Evolutionary conservation across 768 basidiomycete species (phyloP).

Genomic region (Calocybe indica): DNA sequence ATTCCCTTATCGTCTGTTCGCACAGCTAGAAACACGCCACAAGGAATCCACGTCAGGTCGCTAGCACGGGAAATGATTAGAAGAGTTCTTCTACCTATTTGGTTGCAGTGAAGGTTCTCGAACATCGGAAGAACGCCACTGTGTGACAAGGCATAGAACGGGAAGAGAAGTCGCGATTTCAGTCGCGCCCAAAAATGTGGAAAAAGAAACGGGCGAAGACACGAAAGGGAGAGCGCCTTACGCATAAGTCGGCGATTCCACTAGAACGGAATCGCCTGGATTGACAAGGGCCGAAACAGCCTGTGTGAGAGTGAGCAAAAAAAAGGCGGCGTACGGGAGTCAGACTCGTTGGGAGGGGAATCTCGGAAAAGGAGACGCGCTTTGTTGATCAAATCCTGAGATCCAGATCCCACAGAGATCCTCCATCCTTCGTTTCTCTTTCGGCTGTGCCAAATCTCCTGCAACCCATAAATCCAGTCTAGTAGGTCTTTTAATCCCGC

Average conservation of each 20-base stretch:
- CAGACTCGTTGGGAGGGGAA: neutral
- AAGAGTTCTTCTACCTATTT: conserved; percentile 39
- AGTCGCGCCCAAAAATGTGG: conserved; percentile 7
- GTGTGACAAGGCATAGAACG: neutral
- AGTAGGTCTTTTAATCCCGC: conserved; percentile 58
- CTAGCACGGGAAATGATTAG: neutral
- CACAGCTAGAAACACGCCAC: conserved; percentile 40
- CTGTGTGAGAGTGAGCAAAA: conserved; percentile 27
- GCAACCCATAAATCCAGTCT: conserved; percentile 68
- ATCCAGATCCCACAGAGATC: conserved; percentile 74
- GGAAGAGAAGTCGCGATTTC: neutral
- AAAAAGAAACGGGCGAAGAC: conserved; percentile 5
- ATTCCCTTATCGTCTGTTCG: conserved; percentile 69
- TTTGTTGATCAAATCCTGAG: conserved; percentile 88
- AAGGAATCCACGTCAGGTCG: conserved; percentile 2
- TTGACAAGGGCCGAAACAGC: conserved; percentile 65
- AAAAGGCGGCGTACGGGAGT: neutral
- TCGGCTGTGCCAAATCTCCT: conserved; percentile 64
- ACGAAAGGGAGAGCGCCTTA: conserved; percentile 20
- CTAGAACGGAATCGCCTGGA: conserved; percentile 71
- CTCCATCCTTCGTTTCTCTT: conserved; percentile 63
- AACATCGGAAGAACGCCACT: conserved; percentile 65
- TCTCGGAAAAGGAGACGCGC: conserved; percentile 30
- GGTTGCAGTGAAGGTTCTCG: conserved; percentile 41
- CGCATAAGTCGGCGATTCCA: conserved; percentile 78